Evolutionary conservation across 306 rosid genomes (phyloP).

Genomic region (Styphnolobium japonicum): DNA sequence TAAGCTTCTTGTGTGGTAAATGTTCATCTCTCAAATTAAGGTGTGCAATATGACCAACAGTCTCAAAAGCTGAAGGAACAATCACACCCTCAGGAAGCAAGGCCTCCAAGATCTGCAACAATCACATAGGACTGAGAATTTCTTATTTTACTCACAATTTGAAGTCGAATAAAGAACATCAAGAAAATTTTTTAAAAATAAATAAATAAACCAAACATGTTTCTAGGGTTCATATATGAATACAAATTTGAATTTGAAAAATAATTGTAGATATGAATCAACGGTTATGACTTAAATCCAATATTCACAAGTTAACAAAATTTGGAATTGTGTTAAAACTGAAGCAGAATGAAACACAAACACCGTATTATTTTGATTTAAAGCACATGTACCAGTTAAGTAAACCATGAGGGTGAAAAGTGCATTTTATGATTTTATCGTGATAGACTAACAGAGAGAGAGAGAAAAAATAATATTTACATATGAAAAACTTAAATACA

Average conservation of each 20-base stretch:
- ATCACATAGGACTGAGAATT: background rate
- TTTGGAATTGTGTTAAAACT: background rate
- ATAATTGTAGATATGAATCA: background rate
- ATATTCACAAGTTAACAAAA: background rate
- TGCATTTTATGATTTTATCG: background rate
- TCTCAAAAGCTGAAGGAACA: constrained; percentile 81
- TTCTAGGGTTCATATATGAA: constrained; percentile 7
- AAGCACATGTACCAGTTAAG: background rate
- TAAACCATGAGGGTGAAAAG: background rate
- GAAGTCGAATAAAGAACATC: constrained; percentile 4
- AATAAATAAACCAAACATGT: background rate
- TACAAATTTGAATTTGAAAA: constrained; percentile 4
- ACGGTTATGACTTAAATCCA: background rate
- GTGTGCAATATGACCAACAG: constrained; percentile 92
- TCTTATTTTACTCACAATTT: constrained; percentile 5
- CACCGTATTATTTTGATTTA: background rate
- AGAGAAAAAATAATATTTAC: background rate
- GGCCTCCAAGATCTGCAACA: constrained; percentile 74
- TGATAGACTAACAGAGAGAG: background rate
- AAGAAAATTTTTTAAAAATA: too few species aligned
- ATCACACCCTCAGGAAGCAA: constrained; percentile 72
- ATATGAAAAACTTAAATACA: background rate
- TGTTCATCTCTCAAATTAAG: constrained; percentile 87
- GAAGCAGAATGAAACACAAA: constrained; percentile 8
- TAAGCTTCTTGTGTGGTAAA: constrained; percentile 74